Base-by-base conservation (phyloP, 163 green algal species). In the Scenedesmus sp. region DNA sequence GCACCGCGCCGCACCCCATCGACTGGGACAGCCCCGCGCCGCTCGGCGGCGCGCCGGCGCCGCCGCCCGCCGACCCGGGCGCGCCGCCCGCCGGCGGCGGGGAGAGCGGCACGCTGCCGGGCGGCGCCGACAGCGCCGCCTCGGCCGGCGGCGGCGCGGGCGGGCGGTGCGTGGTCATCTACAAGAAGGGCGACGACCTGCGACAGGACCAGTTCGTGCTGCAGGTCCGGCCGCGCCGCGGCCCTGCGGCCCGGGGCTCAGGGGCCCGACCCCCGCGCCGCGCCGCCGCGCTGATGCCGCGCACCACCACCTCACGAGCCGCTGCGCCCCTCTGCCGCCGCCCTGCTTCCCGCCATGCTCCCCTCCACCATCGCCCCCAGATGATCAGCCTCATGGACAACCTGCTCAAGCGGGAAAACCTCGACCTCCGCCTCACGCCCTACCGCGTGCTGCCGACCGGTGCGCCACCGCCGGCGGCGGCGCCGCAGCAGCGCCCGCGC, bases 181-280 rank as follows among this genome's bases (percentile, higher is more conserved):
- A 97, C 89, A 99, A 99, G 85, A 94, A 92, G 60, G 96, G 96
- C 0, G 96, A 99, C 77, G 96, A 99, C 87, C 82, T 99, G 74
- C 87, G 96, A 13, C 83, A 88, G 71, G 87, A 91, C 67, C 87
- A 91, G 67, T 91, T 91, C 66, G 79, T 91, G 15, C 77, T 91
- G 51, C 87, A 91, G 71, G 60, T 73, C n/a, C n/a, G n/a, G n/a
- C n/a, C n/a, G n/a, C n/a, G n/a, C n/a, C n/a, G n/a, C n/a, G n/a
- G n/a, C n/a, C n/a, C n/a, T n/a, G n/a, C n/a, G n/a, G n/a, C n/a
- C n/a, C n/a, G n/a, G n/a, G n/a, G n/a, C n/a, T n/a, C n/a, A n/a
- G n/a, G n/a, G n/a, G n/a, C n/a, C n/a, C n/a, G n/a, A n/a, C n/a
- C n/a, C n/a, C n/a, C n/a, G n/a, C n/a, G n/a, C n/a, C n/a, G n/a